Conservation (phyloP, 2,329 filamentous ascomycete genomes). For the Sphaerulina musiva region DNA sequence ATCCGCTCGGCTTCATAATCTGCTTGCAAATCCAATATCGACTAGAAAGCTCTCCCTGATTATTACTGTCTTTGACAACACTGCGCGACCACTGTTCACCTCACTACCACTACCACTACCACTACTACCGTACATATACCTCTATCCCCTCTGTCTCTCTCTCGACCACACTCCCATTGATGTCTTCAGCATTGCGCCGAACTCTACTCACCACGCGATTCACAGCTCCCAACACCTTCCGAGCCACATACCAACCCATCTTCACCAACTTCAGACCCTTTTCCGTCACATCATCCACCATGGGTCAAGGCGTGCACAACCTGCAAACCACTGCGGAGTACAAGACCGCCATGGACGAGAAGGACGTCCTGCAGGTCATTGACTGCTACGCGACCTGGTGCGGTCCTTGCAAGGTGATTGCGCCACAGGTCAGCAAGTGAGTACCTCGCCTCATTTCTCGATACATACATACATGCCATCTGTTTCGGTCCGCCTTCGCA, state of each 20-base stretch:
- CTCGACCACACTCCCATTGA: slow-evolving; percentile 31
- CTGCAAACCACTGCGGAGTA: slow-evolving; percentile 55
- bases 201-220: slow-evolving; percentile 40
- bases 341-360: slow-evolving; percentile 46
- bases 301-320: slow-evolving; percentile 43
- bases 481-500: not conserved
- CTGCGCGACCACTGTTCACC: too few relatives aligned
- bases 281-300: slow-evolving; percentile 39
- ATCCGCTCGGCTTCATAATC: not conserved
- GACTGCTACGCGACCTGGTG: slow-evolving; percentile 91
- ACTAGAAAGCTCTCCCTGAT: not conserved
- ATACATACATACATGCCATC: slow-evolving; percentile 2
- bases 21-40: not conserved
- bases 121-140: slow-evolving; percentile 8
- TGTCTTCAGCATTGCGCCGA: slow-evolving; percentile 34
- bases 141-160: not conserved
- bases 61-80: not conserved
- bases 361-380: slow-evolving; percentile 62
- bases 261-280: slow-evolving; percentile 31
- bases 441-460: not conserved
- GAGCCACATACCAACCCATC: slow-evolving; percentile 22
- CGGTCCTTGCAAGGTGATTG: slow-evolving; percentile 88
- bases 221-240: slow-evolving; percentile 14
- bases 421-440: slow-evolving; percentile 60
- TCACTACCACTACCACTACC: not conserved